phyloP scores from a whole-genome alignment of 768 basidiomycete genomes.

The Mrakia gelida region DNA sequence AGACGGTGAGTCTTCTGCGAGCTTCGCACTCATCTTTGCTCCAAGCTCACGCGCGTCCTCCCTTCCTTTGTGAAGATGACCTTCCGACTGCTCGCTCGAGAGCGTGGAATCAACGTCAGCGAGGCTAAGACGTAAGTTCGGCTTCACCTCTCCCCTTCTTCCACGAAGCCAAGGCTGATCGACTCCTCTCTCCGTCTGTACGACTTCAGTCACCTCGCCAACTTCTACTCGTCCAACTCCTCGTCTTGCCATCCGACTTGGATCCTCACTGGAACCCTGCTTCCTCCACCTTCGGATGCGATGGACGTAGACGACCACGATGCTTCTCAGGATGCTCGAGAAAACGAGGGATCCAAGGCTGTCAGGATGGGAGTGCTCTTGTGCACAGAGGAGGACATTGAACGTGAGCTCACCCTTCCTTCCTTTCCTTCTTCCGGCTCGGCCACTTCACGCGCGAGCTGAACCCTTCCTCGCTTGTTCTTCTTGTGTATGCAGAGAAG shows the following conservation, averaged over 20 bases:
- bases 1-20: background rate
- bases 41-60: conserved; percentile 5
- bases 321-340: background rate
- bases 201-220: background rate
- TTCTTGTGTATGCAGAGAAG: background rate
- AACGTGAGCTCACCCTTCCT: conserved; percentile 2
- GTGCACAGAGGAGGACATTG: conserved; percentile 2
- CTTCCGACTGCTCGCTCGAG: background rate
- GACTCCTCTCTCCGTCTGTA: no score
- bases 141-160: background rate
- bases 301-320: conserved; percentile 8
- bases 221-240: background rate
- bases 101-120: background rate
- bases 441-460: background rate
- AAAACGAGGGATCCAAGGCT: background rate
- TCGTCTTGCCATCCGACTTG: background rate
- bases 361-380: conserved; percentile 1
- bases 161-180: background rate
- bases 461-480: background rate
- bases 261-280: conserved; percentile 5
- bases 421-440: background rate
- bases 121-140: background rate
- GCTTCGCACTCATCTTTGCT: background rate
- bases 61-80: background rate
- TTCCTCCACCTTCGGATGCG: background rate